Conservation (phyloP, 768 basidiomycete genomes). For the Naganishia antarctica region DNA sequence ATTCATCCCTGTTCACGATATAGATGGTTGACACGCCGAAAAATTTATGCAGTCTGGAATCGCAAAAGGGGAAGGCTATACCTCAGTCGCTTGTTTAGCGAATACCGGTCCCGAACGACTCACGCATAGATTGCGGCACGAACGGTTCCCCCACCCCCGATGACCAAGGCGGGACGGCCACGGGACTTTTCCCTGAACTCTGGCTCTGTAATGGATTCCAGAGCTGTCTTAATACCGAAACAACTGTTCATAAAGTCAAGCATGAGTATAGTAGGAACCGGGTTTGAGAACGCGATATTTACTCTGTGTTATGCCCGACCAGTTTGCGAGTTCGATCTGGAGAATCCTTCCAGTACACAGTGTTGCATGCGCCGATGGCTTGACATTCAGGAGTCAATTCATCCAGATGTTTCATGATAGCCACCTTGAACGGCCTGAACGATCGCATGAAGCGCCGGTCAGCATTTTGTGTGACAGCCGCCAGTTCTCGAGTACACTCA, state of each 20-base stretch:
- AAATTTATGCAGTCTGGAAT: slow-evolving; percentile 27
- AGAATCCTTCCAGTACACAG: slow-evolving; percentile 28
- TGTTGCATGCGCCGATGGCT: slow-evolving; percentile 35
- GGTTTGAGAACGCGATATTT: not conserved
- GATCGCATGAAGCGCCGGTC: not conserved
- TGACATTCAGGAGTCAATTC: slow-evolving; percentile 27
- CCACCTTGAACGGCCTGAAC: slow-evolving; percentile 37
- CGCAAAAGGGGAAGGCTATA: no score
- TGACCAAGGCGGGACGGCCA: slow-evolving; percentile 24
- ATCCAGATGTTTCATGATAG: slow-evolving; percentile 30
- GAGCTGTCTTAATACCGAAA: slow-evolving; percentile 10
- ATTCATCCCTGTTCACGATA: slow-evolving; percentile 38
- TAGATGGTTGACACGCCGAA: slow-evolving; percentile 36
- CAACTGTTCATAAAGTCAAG: not conserved
- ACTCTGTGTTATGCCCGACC: slow-evolving; percentile 36
- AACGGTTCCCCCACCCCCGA: slow-evolving; percentile 38
- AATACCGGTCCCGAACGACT: not conserved
- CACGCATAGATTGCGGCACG: slow-evolving; percentile 34
- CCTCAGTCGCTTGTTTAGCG: not conserved
- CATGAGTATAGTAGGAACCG: not conserved
- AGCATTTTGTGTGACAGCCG: not conserved
- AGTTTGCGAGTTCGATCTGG: slow-evolving; percentile 25
- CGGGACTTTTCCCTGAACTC: slow-evolving; percentile 22
- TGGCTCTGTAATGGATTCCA: not conserved
- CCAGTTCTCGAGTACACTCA: slow-evolving; percentile 16